phyloP scores from a whole-genome alignment of 805 yeast genomes.

The Wickerhamiella alocasiicola region DNA sequence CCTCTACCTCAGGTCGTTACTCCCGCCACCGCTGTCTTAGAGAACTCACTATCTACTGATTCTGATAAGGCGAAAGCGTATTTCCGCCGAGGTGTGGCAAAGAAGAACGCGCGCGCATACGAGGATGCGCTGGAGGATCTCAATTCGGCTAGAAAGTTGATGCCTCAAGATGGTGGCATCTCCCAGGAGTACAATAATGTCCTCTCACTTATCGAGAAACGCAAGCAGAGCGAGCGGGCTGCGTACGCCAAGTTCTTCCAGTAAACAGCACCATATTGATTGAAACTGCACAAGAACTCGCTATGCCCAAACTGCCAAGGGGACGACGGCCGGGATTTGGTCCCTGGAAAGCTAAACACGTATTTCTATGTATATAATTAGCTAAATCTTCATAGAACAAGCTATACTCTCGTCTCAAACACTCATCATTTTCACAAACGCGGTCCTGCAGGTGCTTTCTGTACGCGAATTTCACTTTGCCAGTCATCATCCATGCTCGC shows the following conservation, averaged over 20 bases:
- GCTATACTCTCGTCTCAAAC: too few species aligned
- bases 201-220: slow-evolving; percentile 37
- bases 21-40: slow-evolving; percentile 56
- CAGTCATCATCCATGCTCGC: too few species aligned
- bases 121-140: slow-evolving; percentile 58
- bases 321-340: too few species aligned
- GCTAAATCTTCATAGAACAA: not conserved
- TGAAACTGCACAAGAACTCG: too few species aligned
- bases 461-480: too few species aligned
- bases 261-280: too few species aligned
- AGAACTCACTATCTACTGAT: slow-evolving; percentile 42
- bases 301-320: too few species aligned
- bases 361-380: too few species aligned
- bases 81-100: slow-evolving; percentile 75
- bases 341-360: too few species aligned
- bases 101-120: slow-evolving; percentile 47
- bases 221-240: slow-evolving; percentile 35
- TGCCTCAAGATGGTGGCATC: slow-evolving; percentile 66
- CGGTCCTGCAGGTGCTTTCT: too few species aligned
- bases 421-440: too few species aligned
- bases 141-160: slow-evolving; percentile 47
- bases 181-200: slow-evolving; percentile 50
- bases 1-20: slow-evolving; percentile 38
- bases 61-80: slow-evolving; percentile 72
- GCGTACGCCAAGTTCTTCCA: slow-evolving; percentile 32